Conservation (phyloP, 306 rosid genomes). For the Glycine tomentella region DNA sequence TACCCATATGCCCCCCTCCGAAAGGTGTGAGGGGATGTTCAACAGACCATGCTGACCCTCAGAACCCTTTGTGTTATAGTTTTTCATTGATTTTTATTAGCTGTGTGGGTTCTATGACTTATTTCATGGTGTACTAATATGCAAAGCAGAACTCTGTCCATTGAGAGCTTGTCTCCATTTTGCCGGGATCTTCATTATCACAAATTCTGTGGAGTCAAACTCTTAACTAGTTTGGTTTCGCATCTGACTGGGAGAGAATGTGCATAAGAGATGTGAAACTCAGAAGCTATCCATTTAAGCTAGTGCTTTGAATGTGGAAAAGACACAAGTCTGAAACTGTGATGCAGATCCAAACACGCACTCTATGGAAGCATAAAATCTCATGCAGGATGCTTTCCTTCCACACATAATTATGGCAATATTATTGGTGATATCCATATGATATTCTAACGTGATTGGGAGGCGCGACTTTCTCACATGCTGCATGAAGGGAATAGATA, state of each 20-base stretch:
- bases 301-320: no score
- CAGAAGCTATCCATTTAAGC: neutral
- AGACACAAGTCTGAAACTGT: no score
- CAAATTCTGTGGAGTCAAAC: neutral
- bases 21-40: no score
- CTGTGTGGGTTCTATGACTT: neutral
- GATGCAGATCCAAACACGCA: neutral
- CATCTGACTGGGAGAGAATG: neutral
- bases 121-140: neutral
- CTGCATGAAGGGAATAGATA: neutral
- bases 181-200: neutral
- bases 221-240: neutral
- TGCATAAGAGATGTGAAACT: neutral
- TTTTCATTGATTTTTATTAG: neutral
- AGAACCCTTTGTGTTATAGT: neutral
- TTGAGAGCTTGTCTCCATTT: slow-evolving; percentile 1
- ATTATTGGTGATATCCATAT: neutral
- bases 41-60: no score
- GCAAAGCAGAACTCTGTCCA: neutral
- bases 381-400: neutral
- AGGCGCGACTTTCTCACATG: neutral
- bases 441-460: neutral
- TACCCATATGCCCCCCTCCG: no score
- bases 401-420: neutral
- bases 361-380: neutral